Evolutionary conservation across 148 eudicot genomes (phyloP).

Genomic region (Hydrangea macrophylla): DNA sequence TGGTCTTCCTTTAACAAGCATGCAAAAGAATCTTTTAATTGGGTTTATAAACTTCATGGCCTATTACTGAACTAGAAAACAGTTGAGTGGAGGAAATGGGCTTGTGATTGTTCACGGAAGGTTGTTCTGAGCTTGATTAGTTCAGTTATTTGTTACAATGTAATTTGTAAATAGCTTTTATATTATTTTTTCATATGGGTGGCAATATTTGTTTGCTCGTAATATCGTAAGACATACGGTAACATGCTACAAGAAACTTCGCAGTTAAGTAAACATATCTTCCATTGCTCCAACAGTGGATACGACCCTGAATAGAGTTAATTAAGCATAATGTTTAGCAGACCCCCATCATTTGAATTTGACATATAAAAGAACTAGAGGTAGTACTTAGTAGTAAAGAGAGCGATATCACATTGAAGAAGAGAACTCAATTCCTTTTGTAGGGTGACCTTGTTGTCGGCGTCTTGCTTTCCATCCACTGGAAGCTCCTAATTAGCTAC

Average conservation of each 20-base stretch:
- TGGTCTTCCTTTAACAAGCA: background rate
- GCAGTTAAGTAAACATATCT: background rate
- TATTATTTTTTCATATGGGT: background rate
- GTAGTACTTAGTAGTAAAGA: too few relatives aligned
- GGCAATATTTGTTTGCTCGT: too few relatives aligned
- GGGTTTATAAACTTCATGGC: background rate
- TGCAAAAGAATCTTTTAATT: background rate
- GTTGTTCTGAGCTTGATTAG: background rate
- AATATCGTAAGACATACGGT: background rate
- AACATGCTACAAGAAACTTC: background rate
- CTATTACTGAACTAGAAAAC: background rate
- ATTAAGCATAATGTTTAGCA: too few relatives aligned
- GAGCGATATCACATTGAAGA: too few relatives aligned
- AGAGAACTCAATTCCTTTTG: too few relatives aligned
- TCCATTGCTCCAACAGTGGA: too few relatives aligned
- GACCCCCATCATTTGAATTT: too few relatives aligned
- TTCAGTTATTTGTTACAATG: background rate
- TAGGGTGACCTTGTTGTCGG: too few relatives aligned
- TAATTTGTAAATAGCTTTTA: background rate
- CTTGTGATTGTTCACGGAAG: background rate
- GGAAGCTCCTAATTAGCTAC: too few relatives aligned
- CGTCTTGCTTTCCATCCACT: too few relatives aligned
- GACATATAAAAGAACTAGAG: too few relatives aligned
- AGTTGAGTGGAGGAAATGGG: background rate
- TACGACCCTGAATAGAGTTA: too few relatives aligned